Base-by-base conservation (phyloP, 2,329 filamentous ascomycete species). In the Tolypocladium endophyticum region DNA sequence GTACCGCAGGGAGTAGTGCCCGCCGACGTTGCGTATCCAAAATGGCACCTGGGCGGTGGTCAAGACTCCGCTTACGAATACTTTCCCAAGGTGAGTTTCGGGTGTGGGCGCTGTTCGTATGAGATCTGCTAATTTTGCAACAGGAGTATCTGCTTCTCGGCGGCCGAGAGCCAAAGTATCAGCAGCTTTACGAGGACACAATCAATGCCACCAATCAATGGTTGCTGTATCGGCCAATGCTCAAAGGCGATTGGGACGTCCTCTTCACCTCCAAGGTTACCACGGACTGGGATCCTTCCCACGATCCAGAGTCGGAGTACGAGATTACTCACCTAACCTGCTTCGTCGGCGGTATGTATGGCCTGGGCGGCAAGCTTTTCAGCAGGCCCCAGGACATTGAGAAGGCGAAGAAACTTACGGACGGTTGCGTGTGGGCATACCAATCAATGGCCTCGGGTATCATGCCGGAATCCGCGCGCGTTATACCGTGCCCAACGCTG, bases 151-250 rank as follows among this genome's bases (percentile, higher is more conserved):
- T 94, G 16, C 81, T 96, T 6, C 81, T 96, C 2, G 89, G 90
- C 60, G 92, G 91, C 0, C 78, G 86, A 1, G 84, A 87, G 63
- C 75, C 80, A 36, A 89, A 91, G 69, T 95, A 95, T 71, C 78
- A 81, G 62, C 81, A 80, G 25, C 82, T 96, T 73, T 91, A 95
- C 69, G 79, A 87, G 60, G 83, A 82, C 60, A 82, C 85, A 4
- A 82, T 87, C 36, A 82, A 87, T 6, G 85, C 85, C 0, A 83
- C 87, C 41, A 88, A 88, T 64, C 80, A 90, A 64, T 81, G 89
- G 71, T 79, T 96, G 12, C 83, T 96, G 60, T 96, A 85, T 73
- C 82, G 87, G 6, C 91, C 92, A 0, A 88, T 94, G 84, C 81
- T 85, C 25, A 81, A 85, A 8, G 81, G 83, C 36, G 77, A 83